These are phyloP conservation scores for Tricholoma terreum DNA, from an alignment of 768 basidiomycete species.

Conservation along the genomic window DNA sequence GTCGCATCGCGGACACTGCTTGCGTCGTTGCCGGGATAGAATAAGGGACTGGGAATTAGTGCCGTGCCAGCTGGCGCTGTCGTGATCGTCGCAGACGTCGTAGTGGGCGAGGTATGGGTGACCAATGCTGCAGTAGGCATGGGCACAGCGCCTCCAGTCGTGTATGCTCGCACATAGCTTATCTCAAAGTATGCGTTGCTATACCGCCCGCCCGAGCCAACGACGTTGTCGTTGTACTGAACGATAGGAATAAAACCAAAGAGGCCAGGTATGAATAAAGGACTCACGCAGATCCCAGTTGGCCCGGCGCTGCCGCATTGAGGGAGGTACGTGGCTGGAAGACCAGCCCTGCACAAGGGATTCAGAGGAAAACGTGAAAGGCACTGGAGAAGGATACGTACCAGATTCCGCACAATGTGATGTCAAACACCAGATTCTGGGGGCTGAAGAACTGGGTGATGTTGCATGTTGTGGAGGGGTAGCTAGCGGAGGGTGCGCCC, in stretches of 20 bases:
- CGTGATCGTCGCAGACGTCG: conserved; percentile 2
- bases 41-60: conserved; percentile 16
- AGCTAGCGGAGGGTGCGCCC: conserved; percentile 42
- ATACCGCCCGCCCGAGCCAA: conserved; percentile 40
- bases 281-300: conserved; percentile 33
- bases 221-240: conserved; percentile 50
- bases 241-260: not conserved
- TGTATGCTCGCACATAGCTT: conserved; percentile 49
- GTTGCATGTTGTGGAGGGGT: conserved; percentile 37
- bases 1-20: not conserved
- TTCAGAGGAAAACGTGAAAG: not conserved
- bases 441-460: conserved; percentile 40
- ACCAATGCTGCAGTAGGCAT: conserved; percentile 23
- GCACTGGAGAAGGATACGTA: conserved; percentile 12
- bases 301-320: conserved; percentile 34
- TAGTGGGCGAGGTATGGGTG: conserved; percentile 6
- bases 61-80: conserved; percentile 14
- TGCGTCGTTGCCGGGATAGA: conserved; percentile 9
- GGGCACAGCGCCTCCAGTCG: conserved; percentile 27
- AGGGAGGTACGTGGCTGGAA: conserved; percentile 34
- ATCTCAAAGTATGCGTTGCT: conserved; percentile 63
- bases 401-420: conserved; percentile 52
- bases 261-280: not conserved
- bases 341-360: conserved; percentile 38
- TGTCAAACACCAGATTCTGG: conserved; percentile 50